A percentile compares a stretch with the other conserved stretches of the same genome.
Conservation (phyloP, 495 filamentous ascomycete genomes). For the Astrocystis sublimbata region DNA sequence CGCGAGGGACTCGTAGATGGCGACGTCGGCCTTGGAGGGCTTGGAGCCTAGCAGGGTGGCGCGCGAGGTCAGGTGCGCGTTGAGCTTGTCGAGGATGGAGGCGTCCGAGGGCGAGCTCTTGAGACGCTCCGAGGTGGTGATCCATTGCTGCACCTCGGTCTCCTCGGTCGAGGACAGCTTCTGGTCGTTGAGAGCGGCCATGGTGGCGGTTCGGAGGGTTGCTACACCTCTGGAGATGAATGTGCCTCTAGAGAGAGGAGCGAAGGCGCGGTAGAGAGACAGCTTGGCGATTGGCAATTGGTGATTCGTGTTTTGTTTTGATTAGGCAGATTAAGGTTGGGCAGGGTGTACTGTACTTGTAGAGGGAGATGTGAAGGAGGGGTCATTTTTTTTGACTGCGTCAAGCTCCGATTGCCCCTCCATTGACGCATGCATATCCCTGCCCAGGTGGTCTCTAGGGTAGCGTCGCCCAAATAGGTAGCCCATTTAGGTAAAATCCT, state of each 20-base stretch:
- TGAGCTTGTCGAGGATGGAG: constrained; percentile 71
- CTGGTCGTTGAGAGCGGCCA: constrained; percentile 65
- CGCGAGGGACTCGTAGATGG: constrained; percentile 78
- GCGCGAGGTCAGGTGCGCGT: constrained; percentile 81
- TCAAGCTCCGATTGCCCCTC: constrained; percentile 13
- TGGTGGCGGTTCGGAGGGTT: constrained; percentile 38
- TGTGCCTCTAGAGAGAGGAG: constrained; percentile 48
- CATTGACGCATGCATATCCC: constrained; percentile 12
- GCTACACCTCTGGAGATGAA: constrained; percentile 39
- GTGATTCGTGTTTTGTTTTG: too few relatives aligned
- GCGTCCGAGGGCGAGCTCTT: constrained; percentile 55
- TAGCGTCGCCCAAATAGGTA: neutral
- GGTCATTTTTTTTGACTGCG: constrained; percentile 11
- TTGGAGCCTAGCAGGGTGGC: constrained; percentile 89
- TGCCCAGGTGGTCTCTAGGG: neutral
- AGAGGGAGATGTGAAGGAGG: constrained; percentile 7
- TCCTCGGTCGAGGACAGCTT: constrained; percentile 75
- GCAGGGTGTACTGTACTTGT: neutral
- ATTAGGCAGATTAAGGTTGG: constrained; percentile 5
- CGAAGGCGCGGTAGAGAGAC: constrained; percentile 46
- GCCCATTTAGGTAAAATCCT: too few relatives aligned
- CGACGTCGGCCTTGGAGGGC: constrained; percentile 86
- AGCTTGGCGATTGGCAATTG: constrained; percentile 45
- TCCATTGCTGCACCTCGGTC: constrained; percentile 85
- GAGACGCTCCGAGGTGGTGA: constrained; percentile 70